Base-by-base conservation (phyloP, 2,329 filamentous ascomycete genomes). In the Fusarium subglutinans region DNA sequence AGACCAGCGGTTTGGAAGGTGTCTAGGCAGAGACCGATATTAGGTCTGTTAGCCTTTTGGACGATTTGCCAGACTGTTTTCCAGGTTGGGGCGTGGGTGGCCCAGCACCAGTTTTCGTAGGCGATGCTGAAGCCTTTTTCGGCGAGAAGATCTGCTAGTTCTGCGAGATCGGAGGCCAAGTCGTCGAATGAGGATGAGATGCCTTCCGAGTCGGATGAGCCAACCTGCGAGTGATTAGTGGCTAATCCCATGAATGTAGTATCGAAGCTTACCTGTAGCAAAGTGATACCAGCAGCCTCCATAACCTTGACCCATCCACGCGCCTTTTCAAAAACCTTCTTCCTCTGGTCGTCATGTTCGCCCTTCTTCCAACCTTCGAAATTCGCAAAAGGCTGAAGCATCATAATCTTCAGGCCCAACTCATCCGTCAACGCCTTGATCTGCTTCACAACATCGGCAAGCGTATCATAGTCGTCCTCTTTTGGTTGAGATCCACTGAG, bases 101-200 rank as follows among this genome's bases (percentile, higher is more conserved):
- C 90, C 93, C 93, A 95, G 81, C 92, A 94, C 92, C 92, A 95
- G 78, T 95, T 94, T 82, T 95, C 93, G 75, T 95, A 95, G 0
- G 92, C 92, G 24, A 95, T 83, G 12, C 88, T 86, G 79, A 90
- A 89, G 0, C 86, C 86, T 53, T 89, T 86, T 28, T 85, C 79
- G 0, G 87, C 87, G 3, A 93, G 85, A 58, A 92, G 82, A 62
- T 93, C 90, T 5, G 89, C 90, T 12, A 95, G 83, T 64, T 90
- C 86, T 3, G 86, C 86, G 1, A 95, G 85, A 74, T 95, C 92
- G 0, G 81, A 77, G 0, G 92, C 88, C 26, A 93, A 85, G 14
- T 85, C 82, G 2, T 84, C 82, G 11, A 86, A 82, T 11, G 87
- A 84, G 0, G 81, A 83, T 2, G 85, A 85, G 63, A 93, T 90